Base-by-base conservation (phyloP, 1,139 yeast species). In the Torulaspora pretoriensis region DNA sequence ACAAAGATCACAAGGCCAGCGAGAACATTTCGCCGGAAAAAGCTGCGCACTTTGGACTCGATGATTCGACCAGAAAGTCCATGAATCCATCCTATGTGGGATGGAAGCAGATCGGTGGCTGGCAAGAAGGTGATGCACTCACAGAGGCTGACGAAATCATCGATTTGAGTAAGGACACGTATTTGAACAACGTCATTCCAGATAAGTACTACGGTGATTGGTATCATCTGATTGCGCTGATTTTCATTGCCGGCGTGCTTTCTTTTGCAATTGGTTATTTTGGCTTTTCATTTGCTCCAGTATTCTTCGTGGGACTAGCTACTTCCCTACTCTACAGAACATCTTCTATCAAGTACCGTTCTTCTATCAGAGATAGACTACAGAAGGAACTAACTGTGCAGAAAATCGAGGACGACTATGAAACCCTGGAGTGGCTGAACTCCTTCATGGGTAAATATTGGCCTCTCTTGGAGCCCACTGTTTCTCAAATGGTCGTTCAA, bases 381-480 rank as follows among this genome's bases (percentile, higher is more conserved):
- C 90, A 88, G 60, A 80, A 96, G 58, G 96, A 90, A 60, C 79
- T 85, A 58, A 81, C 95, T 12, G 79, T 88, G 42, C 79, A 80
- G 60, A 75, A 78, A 44, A 82, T 89, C 52, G 97, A 90, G 67
- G 78, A 81, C 56, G 97, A 90, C 61, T 83, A 82, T 56, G 98
- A 92, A 68, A 76, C 96, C 8, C 78, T 90, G 83, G 97, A 92
- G 60, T 92, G 98, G 98, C 72, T 87, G 55, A 92, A 92, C 65
- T 77, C 80, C 30, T 83, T 92, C 56, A 67, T 92, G 67, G 89
- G 83, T 60, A 90, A 88, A 68, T 90, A 87, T 66, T 92, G 98
- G 98, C 72, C 78, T 48, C 86, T 75, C 56, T 77, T 89, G 59
- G 97, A 92, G 64, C 98, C 98, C 10, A 80, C 87, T n/a, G 72